phyloP scores from a whole-genome alignment of 495 filamentous ascomycete genomes.

The Cudoniella acicularis region DNA sequence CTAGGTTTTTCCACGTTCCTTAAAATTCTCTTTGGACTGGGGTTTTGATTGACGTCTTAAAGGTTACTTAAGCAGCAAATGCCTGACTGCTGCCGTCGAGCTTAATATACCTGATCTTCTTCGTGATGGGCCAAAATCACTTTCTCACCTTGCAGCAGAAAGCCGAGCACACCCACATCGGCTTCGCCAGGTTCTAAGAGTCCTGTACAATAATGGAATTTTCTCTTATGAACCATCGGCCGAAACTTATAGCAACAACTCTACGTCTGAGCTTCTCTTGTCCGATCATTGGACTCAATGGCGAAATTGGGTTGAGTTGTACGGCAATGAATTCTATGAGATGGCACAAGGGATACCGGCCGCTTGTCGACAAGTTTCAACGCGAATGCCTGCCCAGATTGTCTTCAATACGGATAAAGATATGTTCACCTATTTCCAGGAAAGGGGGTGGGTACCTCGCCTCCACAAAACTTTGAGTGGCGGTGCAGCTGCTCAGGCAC shows the following conservation, averaged over 20 bases:
- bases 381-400: slow-evolving; percentile 26
- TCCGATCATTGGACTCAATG: slow-evolving; percentile 34
- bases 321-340: slow-evolving; percentile 35
- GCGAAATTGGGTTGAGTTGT: slow-evolving; percentile 31
- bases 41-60: not conserved
- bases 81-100: slow-evolving; percentile 17
- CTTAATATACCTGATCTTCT: slow-evolving; percentile 22
- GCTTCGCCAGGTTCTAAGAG: slow-evolving; percentile 18
- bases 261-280: slow-evolving; percentile 18
- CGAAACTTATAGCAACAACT: slow-evolving; percentile 22
- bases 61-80: slow-evolving; percentile 23
- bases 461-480: slow-evolving; percentile 30
- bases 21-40: not conserved
- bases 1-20: too few relatives aligned
- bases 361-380: not conserved
- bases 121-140: too few relatives aligned
- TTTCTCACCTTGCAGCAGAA: slow-evolving; percentile 15
- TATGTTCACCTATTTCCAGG: slow-evolving; percentile 33
- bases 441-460: slow-evolving; percentile 25
- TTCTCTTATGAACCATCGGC: slow-evolving; percentile 18
- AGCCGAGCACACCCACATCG: slow-evolving; percentile 11
- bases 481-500: slow-evolving; percentile 29
- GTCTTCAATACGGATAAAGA: slow-evolving; percentile 30
- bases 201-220: slow-evolving; percentile 26
- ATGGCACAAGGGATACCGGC: slow-evolving; percentile 30